Evolutionary conservation across 2,329 filamentous ascomycete species (phyloP), one percentile per base, ranked within the genome.

Genomic region (Ascochyta rabiei): DNA sequence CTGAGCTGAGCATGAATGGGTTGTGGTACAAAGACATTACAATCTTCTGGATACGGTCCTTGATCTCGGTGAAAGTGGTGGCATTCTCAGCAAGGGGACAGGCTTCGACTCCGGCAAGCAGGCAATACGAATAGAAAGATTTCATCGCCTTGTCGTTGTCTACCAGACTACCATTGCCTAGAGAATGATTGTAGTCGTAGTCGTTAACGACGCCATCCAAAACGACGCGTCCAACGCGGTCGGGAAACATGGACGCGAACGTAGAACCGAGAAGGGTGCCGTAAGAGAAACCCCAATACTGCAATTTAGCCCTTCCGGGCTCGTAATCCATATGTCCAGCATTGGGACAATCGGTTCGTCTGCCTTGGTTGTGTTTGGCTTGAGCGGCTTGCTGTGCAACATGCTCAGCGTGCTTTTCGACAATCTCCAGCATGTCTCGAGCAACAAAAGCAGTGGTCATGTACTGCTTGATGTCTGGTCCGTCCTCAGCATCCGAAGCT

Each of bases 241-340:
- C 62, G 3, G 75, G 73, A 39, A 69, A 75, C 72, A 77, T 74
- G 24, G 70, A 71, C 5, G 72, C 71, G 47, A 76, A 76, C 1
- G 73, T 76, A 0, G 62, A 59, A 1, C 75, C 75, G 6, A 76
- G 69, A 26, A 77, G 72, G 0, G 80, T 79, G 1, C 81, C 81
- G 46, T 83, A 83, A 6, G 76, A 79, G 50, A 81, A 74, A 4
- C 80, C 81, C 66, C 72, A 76, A 60, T 78, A 81, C 19, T 79
- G 72, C 13, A 82, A 57, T 43, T 72, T 70, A 13, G 63, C 56
- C 16, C 51, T 55, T 43, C 56, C 67, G 0, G 57, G 52, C 16
- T 37, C 34, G 13, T 42, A 43, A 16, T 30, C 44, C 21, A 13
- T 19, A 19, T 18, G 13, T 57, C 57, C 59, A 57, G 12, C 37